Evolutionary conservation across 306 rosid species (phyloP).

Genomic region (Lablab purpureus): DNA sequence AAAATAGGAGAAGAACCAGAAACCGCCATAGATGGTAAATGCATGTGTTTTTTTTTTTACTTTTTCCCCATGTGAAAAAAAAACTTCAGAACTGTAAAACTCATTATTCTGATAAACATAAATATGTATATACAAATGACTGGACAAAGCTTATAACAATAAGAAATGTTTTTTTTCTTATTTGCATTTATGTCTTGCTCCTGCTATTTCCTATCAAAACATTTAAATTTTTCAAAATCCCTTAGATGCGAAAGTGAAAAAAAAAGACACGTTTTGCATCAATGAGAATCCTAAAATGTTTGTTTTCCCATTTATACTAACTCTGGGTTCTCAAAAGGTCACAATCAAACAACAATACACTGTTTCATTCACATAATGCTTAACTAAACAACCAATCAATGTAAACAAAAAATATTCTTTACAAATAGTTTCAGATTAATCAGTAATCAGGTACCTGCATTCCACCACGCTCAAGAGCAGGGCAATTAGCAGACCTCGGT

Average conservation of each 20-base stretch:
- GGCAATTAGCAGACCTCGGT: slow-evolving; percentile 69
- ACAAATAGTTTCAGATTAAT: background rate
- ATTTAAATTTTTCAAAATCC: background rate
- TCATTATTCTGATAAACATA: no score
- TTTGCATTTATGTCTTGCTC: background rate
- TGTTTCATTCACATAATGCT: background rate
- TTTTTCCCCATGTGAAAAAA: no score
- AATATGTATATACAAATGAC: no score
- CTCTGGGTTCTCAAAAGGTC: background rate
- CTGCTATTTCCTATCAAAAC: background rate
- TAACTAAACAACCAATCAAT: background rate
- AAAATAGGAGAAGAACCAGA: background rate
- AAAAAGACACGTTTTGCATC: background rate
- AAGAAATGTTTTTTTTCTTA: background rate
- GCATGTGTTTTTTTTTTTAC: background rate
- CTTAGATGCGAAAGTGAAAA: background rate
- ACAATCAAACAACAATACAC: background rate
- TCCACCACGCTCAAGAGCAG: slow-evolving; percentile 80
- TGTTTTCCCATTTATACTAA: background rate
- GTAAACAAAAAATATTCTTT: background rate
- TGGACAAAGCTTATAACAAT: background rate
- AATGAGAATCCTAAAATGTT: background rate
- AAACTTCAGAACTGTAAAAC: no score
- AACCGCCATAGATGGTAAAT: background rate
- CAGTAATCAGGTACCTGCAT: slow-evolving; percentile 74